These are phyloP conservation scores for Penicillium nucicola DNA, from an alignment of 495 filamentous ascomycete genomes.

Conservation along the genomic window DNA sequence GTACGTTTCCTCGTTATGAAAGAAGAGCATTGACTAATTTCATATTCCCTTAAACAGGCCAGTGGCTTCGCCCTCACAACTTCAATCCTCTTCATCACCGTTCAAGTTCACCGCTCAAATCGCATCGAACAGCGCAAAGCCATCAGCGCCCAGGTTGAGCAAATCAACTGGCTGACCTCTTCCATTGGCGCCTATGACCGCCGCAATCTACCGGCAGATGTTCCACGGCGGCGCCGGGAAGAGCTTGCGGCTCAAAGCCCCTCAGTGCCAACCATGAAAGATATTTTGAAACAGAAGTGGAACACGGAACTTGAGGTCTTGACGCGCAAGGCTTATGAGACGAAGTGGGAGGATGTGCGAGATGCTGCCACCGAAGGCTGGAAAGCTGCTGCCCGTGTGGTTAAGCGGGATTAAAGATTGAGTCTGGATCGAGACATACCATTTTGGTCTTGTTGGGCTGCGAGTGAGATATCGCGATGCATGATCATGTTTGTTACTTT, in stretches of 20 bases:
- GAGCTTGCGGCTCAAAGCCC: constrained; percentile 11
- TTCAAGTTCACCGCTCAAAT: constrained; percentile 69
- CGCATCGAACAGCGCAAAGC: constrained; percentile 65
- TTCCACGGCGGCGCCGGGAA: constrained; percentile 30
- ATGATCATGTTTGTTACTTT: constrained; percentile 6
- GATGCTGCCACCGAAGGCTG: constrained; percentile 39
- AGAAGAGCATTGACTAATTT: not conserved
- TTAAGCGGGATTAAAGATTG: constrained; percentile 34
- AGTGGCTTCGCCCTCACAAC: constrained; percentile 85
- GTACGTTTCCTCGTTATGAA: constrained; percentile 51
- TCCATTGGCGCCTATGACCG: constrained; percentile 46
- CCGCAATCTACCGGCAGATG: constrained; percentile 27
- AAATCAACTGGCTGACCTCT: constrained; percentile 53
- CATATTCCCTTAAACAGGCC: constrained; percentile 36
- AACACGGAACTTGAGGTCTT: constrained; percentile 69
- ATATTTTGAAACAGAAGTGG: constrained; percentile 75
- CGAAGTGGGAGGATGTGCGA: constrained; percentile 59
- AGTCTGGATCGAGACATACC: not conserved
- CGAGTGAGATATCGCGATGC: constrained; percentile 8
- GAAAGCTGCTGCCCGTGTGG: constrained; percentile 25
- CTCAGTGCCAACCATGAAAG: constrained; percentile 49
- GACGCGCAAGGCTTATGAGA: constrained; percentile 64
- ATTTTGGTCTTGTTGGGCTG: not conserved
- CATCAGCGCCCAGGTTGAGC: constrained; percentile 66
- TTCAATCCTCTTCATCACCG: constrained; percentile 73